Percentiles rank a stretch among this genome's conserved stretches.
phyloP scores from a whole-genome alignment of 2,329 filamentous ascomycete genomes.

The Colletotrichum costaricense region DNA sequence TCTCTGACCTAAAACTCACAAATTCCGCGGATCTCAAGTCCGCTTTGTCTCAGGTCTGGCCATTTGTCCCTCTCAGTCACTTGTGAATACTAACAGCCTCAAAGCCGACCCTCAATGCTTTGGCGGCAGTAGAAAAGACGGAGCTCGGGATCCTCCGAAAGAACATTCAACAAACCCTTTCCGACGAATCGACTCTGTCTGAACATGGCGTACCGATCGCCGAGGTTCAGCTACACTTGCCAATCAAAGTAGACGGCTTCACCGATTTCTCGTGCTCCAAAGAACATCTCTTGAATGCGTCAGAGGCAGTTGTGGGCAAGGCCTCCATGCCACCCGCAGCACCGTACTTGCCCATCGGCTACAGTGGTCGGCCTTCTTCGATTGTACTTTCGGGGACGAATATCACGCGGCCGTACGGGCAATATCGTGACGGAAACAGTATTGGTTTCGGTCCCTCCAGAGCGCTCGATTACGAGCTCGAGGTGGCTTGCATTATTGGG shows the following conservation, averaged over 20 bases:
- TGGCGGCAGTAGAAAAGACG: constrained; percentile 56
- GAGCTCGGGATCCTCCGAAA: constrained; percentile 51
- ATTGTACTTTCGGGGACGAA: constrained; percentile 61
- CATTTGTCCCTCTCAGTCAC: constrained; percentile 25
- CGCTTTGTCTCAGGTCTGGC: constrained; percentile 7
- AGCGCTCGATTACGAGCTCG: constrained; percentile 55
- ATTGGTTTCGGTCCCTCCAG: constrained; percentile 45
- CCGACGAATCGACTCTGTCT: not conserved
- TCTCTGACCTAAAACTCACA: constrained; percentile 53
- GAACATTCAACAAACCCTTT: constrained; percentile 50
- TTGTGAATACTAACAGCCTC: constrained; percentile 42
- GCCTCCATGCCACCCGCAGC: constrained; percentile 56
- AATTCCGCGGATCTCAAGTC: constrained; percentile 1
- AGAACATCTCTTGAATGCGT: constrained; percentile 64
- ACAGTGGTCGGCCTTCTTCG: constrained; percentile 65
- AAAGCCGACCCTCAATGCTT: constrained; percentile 57
- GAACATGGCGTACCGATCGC: constrained; percentile 33
- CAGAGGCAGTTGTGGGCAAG: constrained; percentile 51
- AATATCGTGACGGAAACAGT: constrained; percentile 42
- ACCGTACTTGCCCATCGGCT: constrained; percentile 61
- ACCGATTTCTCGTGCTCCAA: constrained; percentile 65
- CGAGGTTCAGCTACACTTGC: constrained; percentile 58
- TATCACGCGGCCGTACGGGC: constrained; percentile 59
- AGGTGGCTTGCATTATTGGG: constrained; percentile 57
- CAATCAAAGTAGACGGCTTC: constrained; percentile 66